Evolutionary conservation across 2,329 filamentous ascomycete species (phyloP).

Genomic region (Colletotrichum nymphaeae): DNA sequence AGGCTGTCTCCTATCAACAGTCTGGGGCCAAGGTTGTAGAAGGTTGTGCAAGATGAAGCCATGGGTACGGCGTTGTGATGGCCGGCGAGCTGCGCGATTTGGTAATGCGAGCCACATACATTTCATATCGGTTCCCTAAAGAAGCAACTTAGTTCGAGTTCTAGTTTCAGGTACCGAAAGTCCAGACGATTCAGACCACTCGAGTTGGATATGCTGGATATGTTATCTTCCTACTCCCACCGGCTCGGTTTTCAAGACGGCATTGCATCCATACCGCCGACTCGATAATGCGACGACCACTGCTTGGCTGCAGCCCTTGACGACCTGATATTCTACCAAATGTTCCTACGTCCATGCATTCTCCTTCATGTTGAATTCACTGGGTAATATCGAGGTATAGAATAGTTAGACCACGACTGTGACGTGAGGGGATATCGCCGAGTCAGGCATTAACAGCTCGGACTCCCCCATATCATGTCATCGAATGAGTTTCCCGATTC

Average conservation of each 20-base stretch:
- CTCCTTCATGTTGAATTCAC: too few species aligned
- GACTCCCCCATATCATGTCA: slow-evolving; percentile 4
- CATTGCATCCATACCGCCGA: neutral
- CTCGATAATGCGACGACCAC: neutral
- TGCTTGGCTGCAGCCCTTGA: neutral
- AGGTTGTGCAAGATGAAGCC: slow-evolving; percentile 5
- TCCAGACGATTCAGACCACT: slow-evolving; percentile 12
- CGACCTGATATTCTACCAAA: neutral
- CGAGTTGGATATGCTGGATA: neutral
- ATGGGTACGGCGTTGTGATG: neutral
- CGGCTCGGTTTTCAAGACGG: neutral
- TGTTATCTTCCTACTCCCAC: neutral
- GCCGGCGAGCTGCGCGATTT: slow-evolving; percentile 1
- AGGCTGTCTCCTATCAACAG: neutral
- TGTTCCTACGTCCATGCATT: too few species aligned
- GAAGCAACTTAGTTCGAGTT: neutral
- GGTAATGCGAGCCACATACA: neutral
- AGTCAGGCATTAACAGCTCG: slow-evolving; percentile 10
- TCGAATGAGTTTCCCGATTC: slow-evolving; percentile 25
- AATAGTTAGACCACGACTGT: neutral
- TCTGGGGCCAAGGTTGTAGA: neutral
- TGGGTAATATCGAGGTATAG: neutral
- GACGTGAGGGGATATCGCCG: neutral
- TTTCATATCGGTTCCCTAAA: slow-evolving; percentile 1
- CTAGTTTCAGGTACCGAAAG: slow-evolving; percentile 17